Evolutionary conservation across 768 basidiomycete species (phyloP).

Genomic region (Suillus plorans): DNA sequence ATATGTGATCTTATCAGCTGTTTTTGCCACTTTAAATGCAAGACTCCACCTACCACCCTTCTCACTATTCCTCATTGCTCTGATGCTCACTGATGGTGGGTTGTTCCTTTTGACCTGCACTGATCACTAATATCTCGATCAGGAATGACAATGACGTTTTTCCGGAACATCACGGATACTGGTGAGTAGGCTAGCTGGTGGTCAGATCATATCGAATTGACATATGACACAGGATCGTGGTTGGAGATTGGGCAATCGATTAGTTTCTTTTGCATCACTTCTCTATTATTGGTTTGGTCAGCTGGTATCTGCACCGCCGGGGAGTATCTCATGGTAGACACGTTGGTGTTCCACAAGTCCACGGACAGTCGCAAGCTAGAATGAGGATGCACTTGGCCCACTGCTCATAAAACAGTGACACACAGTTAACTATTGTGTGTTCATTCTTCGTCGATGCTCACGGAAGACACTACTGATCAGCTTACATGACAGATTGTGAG

Average conservation of each 20-base stretch:
- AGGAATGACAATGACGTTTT: slow-evolving; percentile 86
- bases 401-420: background rate
- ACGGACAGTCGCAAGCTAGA: slow-evolving; percentile 20
- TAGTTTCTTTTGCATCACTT: slow-evolving; percentile 84
- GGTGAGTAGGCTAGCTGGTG: slow-evolving; percentile 38
- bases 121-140: slow-evolving; percentile 8
- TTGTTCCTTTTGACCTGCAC: slow-evolving; percentile 10
- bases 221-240: slow-evolving; percentile 63
- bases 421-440: too few relatives aligned
- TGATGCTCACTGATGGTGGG: slow-evolving; percentile 70
- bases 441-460: too few relatives aligned
- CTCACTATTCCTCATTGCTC: slow-evolving; percentile 74
- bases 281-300: slow-evolving; percentile 75
- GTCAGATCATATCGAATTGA: slow-evolving; percentile 8
- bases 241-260: slow-evolving; percentile 88
- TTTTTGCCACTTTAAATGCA: slow-evolving; percentile 68
- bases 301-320: slow-evolving; percentile 74
- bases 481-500: too few relatives aligned
- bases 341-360: slow-evolving; percentile 21
- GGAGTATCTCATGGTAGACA: slow-evolving; percentile 61
- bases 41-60: slow-evolving; percentile 72
- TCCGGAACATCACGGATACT: slow-evolving; percentile 79
- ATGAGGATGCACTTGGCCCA: background rate
- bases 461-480: too few relatives aligned
- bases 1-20: slow-evolving; percentile 72